Conservation (phyloP, 2,329 filamentous ascomycete genomes). For the Penicillium frequentans region DNA sequence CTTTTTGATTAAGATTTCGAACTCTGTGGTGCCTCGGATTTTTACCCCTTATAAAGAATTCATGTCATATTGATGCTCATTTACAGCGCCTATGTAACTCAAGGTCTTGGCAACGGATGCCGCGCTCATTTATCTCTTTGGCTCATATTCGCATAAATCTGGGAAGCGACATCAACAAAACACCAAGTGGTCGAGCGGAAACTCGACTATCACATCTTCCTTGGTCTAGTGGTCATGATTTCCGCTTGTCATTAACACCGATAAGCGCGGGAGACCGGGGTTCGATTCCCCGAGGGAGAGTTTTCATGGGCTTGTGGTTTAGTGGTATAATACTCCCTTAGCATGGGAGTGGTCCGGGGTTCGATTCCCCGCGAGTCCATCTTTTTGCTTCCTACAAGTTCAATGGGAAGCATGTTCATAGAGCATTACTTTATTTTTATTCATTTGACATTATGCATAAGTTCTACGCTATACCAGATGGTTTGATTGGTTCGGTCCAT, state of each 20-base stretch:
- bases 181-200: constrained; percentile 26
- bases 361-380: constrained; percentile 52
- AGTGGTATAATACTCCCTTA: constrained; percentile 52
- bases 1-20: no score
- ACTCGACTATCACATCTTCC: constrained; percentile 25
- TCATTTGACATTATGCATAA: no score
- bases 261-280: constrained; percentile 40
- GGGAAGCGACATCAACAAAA: constrained; percentile 13
- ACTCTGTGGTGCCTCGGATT: no score
- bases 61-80: no score
- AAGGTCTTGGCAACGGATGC: background rate
- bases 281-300: constrained; percentile 40
- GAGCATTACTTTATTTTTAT: no score
- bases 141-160: background rate
- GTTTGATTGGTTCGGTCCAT: background rate
- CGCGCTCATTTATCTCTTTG: background rate
- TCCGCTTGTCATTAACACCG: constrained; percentile 38
- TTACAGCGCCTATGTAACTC: background rate
- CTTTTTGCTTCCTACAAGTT: constrained; percentile 30
- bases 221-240: constrained; percentile 44
- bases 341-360: constrained; percentile 51
- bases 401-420: background rate
- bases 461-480: background rate
- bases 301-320: constrained; percentile 41
- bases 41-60: no score